Conservation (phyloP, 345 rosid species). For the Carallia brachiata region DNA sequence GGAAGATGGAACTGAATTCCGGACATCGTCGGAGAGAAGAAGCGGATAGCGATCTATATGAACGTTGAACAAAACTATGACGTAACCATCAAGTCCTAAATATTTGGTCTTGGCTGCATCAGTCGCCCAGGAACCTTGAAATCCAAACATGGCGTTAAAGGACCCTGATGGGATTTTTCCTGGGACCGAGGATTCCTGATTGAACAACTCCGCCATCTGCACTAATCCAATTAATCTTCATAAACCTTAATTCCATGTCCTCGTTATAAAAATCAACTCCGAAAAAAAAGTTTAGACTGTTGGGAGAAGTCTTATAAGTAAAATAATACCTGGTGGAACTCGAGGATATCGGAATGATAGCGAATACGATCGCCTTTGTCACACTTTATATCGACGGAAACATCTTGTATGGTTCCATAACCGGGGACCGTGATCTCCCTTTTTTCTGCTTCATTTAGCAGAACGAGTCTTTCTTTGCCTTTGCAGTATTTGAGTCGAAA, state of each 20-base stretch:
- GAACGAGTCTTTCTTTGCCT: constrained; percentile 58
- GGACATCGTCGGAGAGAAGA: constrained; percentile 57
- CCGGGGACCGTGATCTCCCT: constrained; percentile 59
- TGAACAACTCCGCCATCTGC: constrained; percentile 90
- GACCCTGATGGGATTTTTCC: constrained; percentile 85
- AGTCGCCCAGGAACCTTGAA: constrained; percentile 66
- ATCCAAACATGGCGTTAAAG: constrained; percentile 77
- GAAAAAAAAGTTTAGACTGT: too few relatives aligned
- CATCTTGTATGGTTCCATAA: constrained; percentile 49
- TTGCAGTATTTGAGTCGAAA: constrained; percentile 77
- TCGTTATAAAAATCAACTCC: neutral
- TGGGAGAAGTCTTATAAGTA: too few relatives aligned
- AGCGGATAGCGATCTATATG: constrained; percentile 73
- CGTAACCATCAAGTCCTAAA: constrained; percentile 72
- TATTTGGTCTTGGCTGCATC: constrained; percentile 67
- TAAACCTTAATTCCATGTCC: too few relatives aligned
- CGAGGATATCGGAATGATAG: constrained; percentile 77
- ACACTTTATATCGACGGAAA: constrained; percentile 66
- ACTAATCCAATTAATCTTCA: neutral
- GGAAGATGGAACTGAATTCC: constrained; percentile 62
- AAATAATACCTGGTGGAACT: constrained; percentile 59
- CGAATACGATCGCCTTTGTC: constrained; percentile 89
- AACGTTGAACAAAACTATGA: constrained; percentile 48
- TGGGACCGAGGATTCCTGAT: constrained; percentile 49
- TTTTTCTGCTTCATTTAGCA: constrained; percentile 50